Percentiles rank a stretch among this genome's conserved stretches.
Conservation (phyloP, 345 rosid genomes). For the Abelmoschus esculentus region DNA sequence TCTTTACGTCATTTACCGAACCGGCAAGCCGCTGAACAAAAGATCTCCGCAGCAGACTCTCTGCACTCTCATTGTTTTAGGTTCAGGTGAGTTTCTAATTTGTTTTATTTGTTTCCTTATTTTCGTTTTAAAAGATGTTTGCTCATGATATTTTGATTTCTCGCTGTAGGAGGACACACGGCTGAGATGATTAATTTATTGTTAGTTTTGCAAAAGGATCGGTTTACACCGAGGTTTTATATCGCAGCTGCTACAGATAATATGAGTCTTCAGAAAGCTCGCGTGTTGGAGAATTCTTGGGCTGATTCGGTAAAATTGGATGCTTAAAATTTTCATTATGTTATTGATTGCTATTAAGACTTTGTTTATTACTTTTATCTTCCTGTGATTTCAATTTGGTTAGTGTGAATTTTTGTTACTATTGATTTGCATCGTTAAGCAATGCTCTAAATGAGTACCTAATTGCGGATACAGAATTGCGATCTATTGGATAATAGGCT, state of each 20-base stretch:
- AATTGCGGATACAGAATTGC: background rate
- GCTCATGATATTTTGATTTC: background rate
- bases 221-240: conserved; percentile 66
- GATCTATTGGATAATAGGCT: background rate
- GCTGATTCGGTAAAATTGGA: conserved; percentile 30
- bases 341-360: background rate
- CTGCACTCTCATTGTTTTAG: conserved; percentile 52
- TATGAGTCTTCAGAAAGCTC: conserved; percentile 92
- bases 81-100: conserved; percentile 39
- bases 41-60: conserved; percentile 29
- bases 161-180: conserved; percentile 71
- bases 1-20: conserved; percentile 23
- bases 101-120: background rate
- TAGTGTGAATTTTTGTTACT: background rate
- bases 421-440: background rate
- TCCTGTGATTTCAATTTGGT: background rate
- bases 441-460: background rate
- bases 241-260: conserved; percentile 89
- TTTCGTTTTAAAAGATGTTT: background rate
- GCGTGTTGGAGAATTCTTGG: conserved; percentile 51
- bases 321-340: background rate
- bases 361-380: background rate
- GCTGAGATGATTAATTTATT: conserved; percentile 90
- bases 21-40: conserved; percentile 37
- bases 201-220: conserved; percentile 48